Evolutionary conservation across 1,139 yeast species (phyloP), one percentile per base, ranked within the genome.

Genomic region (Candida sanyaensis): DNA sequence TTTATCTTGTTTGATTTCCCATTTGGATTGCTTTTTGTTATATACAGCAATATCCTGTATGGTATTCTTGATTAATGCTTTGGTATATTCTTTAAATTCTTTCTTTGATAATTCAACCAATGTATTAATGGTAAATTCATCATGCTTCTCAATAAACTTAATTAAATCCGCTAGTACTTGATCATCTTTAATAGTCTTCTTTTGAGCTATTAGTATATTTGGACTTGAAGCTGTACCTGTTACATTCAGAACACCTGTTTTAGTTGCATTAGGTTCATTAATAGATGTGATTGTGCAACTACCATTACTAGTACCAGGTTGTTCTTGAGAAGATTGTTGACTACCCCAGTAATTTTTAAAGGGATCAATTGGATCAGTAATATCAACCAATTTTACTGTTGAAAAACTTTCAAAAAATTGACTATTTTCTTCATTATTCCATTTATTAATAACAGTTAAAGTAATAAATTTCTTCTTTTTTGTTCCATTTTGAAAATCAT

Each of bases 51-150:
- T 65, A 31, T 74, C 77, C 54, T 83, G 84, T 8, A 87, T 77
- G 0, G 95, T 87, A 59, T 81, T 83, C 56, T 84, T 84, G 40
- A 90, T 80, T 21, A 84, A 72, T 26, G 80, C 80, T 60, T 88
- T 88, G 17, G 92, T 81, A 53, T 81, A 85, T 9, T 73, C 69
- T 41, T 81, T 69, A 50, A 81, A 78, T 58, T 84, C 84, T 62
- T 87, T 88, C 53, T 87, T 78, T 8, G 88, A 80, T 42, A 80
- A 65, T 60, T 91, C 97, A 1, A 88, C 86, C 50, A 91, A 71
- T 3, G 96, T 84, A 7, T 84, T 83, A 38, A 88, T 77, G 1
- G 91, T 83, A 58, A 82, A 86, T 33, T 84, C 86, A 52, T 82
- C 75, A 52, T 88, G 86, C 48, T 78, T 73, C 45, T 62, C 71